Percentiles rank a stretch among this genome's conserved stretches.
phyloP scores from a whole-genome alignment of 768 basidiomycete species.

The Lentinula aciculospora region DNA sequence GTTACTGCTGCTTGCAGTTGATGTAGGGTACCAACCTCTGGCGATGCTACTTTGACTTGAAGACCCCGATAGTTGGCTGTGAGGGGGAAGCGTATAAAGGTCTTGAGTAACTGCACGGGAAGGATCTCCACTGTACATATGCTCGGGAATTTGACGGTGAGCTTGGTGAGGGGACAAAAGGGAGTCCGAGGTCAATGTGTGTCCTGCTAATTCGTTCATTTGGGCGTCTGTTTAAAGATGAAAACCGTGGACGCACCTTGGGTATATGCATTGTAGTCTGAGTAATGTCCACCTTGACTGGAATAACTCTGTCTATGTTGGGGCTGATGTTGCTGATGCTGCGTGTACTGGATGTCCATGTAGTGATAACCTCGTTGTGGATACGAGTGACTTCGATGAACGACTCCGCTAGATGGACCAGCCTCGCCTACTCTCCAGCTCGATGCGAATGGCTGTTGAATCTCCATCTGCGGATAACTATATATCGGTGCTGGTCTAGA shows the following conservation, averaged over 20 bases:
- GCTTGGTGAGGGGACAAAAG: background rate
- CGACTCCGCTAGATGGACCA: conserved; percentile 33
- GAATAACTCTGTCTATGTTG: background rate
- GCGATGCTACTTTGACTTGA: background rate
- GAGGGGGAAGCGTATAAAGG: background rate
- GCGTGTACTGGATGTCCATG: background rate
- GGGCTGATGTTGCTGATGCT: background rate
- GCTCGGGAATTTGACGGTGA: background rate
- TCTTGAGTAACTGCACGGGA: background rate
- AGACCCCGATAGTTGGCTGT: background rate
- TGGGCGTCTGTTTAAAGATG: background rate
- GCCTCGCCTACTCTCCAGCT: conserved; percentile 41
- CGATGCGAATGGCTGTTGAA: conserved; percentile 9
- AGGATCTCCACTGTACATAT: background rate
- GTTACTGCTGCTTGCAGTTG: background rate
- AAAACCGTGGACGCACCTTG: background rate
- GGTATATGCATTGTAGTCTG: background rate
- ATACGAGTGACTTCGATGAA: background rate
- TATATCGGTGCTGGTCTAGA: conserved; percentile 9
- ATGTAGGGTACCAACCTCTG: conserved; percentile 1
- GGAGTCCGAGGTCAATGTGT: background rate
- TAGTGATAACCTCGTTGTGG: background rate
- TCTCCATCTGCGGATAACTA: background rate
- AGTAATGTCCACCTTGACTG: background rate
- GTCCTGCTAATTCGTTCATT: background rate